Evolutionary conservation across 2,329 filamentous ascomycete genomes (phyloP).

Genomic region (Teratosphaeria gauchensis): DNA sequence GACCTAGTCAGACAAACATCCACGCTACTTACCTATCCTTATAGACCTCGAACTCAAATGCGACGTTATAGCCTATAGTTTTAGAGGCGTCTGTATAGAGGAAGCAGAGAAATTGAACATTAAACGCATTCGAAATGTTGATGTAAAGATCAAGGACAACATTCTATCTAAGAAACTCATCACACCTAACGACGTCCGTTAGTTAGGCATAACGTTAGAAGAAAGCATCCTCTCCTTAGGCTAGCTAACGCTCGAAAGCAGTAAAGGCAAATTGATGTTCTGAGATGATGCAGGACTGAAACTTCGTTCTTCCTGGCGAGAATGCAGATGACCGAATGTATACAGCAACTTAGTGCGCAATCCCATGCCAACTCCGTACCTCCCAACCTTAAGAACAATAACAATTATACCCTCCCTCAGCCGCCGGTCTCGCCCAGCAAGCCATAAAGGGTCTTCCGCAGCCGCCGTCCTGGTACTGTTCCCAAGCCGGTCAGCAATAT

Average conservation of each 20-base stretch:
- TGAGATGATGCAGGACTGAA: conserved; percentile 6
- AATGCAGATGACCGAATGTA: too few relatives aligned
- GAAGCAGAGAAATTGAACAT: conserved; percentile 37
- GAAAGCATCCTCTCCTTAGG: conserved; percentile 36
- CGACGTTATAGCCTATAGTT: conserved; percentile 24
- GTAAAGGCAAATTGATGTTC: conserved; percentile 40
- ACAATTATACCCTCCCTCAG: too few relatives aligned
- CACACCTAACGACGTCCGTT: conserved; percentile 39
- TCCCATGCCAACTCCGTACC: too few relatives aligned
- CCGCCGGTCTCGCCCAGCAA: too few relatives aligned
- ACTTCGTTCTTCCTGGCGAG: too few relatives aligned
- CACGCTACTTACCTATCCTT: conserved; percentile 37
- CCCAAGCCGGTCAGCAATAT: too few relatives aligned
- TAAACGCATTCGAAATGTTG: conserved; percentile 33
- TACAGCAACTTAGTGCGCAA: too few relatives aligned
- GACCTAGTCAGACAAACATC: conserved; percentile 36
- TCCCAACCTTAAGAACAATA: too few relatives aligned
- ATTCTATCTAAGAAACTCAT: conserved; percentile 34
- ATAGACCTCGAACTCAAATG: conserved; percentile 44
- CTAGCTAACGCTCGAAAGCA: conserved; percentile 39
- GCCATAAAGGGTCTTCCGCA: too few relatives aligned
- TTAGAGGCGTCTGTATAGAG: conserved; percentile 30
- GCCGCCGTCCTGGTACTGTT: too few relatives aligned
- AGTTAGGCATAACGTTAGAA: conserved; percentile 35
- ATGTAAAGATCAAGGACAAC: conserved; percentile 39